Evolutionary conservation across 257 asterid species (phyloP), one percentile per base, ranked within the genome.

Genomic region (Penstemon davidsonii): DNA sequence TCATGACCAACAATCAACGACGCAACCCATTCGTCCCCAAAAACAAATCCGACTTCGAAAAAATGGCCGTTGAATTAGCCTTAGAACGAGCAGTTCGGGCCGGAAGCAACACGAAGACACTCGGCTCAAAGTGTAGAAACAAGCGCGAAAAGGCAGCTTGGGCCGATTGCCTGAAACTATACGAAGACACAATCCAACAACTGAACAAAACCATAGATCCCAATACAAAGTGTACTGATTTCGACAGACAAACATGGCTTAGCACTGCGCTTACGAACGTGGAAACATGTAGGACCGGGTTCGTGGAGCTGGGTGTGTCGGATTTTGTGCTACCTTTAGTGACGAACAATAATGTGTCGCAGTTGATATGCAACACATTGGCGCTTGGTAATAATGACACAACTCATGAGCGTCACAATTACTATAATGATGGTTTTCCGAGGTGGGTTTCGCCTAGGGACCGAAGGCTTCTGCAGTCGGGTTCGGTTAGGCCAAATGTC

Each of bases 261-360:
- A 89, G 95, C 71, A 68, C 93, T 7, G 88, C 96, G 4, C 51
- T 89, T 40, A 89, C 93, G 11, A 82, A 85, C 71, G 78, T 87
- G 5, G 91, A 89, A 46, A 89, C 93, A 2, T 89, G 95, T 40
- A 83, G 73, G 8, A 60, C 85, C 0, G 96, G 96, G 18, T 82
- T 89, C 68, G 39, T 4, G 0, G 96, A 88, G 72, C 78, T 88
- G 19, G 86, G 87, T 0, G 86, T 75, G 43, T 15, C 84, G 15
- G 85, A 76, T n/a, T 61, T 10, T 67, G 45, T 85, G 6, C 66
- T 85, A 12, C 87, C 90, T 2, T 54, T 82, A 25, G 72, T 82
- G 84, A 55, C 81, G 41, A 79, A 80, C 73, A 25, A 25, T 25
- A 84, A 85, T 49, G 88, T 85, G 7, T 75, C 92, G 0, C 38